Evolutionary conservation across 176 grass and related monocot species (phyloP).

Genomic region (Bolboschoenus planiculmis): DNA sequence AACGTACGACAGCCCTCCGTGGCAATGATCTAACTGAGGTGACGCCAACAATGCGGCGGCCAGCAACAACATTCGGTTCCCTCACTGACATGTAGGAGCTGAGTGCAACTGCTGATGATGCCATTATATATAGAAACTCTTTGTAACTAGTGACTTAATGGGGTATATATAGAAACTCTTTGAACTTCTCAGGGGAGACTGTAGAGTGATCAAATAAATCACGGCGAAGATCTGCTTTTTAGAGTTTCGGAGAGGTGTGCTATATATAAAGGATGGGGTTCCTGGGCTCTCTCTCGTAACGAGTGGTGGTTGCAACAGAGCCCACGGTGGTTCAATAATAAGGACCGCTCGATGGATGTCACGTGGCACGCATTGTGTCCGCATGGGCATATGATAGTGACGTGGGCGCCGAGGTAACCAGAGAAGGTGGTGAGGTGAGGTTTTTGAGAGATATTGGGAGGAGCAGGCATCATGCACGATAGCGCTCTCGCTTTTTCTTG

Average conservation of each 20-base stretch:
- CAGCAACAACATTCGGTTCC: background rate
- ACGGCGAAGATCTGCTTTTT: background rate
- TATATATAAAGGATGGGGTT: background rate
- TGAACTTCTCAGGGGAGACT: background rate
- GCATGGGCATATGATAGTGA: background rate
- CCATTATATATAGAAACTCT: background rate
- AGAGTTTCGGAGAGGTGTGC: background rate
- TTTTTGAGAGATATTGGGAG: background rate
- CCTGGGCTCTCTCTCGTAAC: background rate
- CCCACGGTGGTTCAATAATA: background rate
- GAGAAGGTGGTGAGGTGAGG: background rate
- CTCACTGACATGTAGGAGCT: background rate
- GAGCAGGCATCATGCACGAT: background rate
- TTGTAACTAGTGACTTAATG: background rate
- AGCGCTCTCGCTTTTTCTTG: background rate
- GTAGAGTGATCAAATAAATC: background rate
- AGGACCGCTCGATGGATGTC: background rate
- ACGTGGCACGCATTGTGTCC: background rate
- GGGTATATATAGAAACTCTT: background rate
- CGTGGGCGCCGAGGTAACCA: background rate
- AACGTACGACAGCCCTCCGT: background rate
- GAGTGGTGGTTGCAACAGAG: background rate
- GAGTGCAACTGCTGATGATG: background rate
- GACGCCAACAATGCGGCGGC: background rate
- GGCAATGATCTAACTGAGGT: background rate